Evolutionary conservation across 208 protist genomes (phyloP).

Genomic region (Willaertia magna): DNA sequence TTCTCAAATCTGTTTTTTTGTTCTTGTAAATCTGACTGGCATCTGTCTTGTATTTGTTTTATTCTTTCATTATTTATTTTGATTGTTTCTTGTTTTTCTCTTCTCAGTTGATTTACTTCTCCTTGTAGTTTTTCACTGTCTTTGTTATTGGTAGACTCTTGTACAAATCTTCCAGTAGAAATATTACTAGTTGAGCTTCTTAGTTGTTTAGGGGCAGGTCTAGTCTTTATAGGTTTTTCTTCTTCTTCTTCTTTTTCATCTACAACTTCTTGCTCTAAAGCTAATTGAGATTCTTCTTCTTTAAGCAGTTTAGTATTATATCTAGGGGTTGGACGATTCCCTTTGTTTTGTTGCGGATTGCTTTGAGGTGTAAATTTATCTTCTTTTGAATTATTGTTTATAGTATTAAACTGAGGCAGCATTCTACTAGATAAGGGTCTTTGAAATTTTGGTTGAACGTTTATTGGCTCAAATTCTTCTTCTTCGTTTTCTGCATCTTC

Average conservation of each 20-base stretch:
- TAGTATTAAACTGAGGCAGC: not conserved
- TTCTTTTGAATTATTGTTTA: not conserved
- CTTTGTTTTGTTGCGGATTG: not conserved
- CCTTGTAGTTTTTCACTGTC: not conserved
- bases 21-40: not conserved
- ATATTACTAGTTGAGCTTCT: not conserved
- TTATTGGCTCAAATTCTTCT: not conserved
- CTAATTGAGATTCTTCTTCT: not conserved
- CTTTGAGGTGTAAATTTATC: not conserved
- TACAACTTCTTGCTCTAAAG: not conserved
- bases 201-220: not conserved
- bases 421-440: not conserved
- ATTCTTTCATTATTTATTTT: not conserved
- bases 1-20: not conserved
- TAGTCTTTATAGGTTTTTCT: not conserved
- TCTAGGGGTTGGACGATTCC: no score
- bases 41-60: not conserved
- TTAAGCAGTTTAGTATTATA: no score
- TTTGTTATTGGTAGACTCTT: not conserved
- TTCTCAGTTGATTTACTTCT: not conserved
- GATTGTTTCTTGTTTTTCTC: not conserved
- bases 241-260: not conserved
- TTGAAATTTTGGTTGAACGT: not conserved
- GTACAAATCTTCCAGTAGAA: not conserved
- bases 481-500: not conserved